Evolutionary conservation across 2,329 filamentous ascomycete genomes (phyloP).

Genomic region (Verticillium longisporum): DNA sequence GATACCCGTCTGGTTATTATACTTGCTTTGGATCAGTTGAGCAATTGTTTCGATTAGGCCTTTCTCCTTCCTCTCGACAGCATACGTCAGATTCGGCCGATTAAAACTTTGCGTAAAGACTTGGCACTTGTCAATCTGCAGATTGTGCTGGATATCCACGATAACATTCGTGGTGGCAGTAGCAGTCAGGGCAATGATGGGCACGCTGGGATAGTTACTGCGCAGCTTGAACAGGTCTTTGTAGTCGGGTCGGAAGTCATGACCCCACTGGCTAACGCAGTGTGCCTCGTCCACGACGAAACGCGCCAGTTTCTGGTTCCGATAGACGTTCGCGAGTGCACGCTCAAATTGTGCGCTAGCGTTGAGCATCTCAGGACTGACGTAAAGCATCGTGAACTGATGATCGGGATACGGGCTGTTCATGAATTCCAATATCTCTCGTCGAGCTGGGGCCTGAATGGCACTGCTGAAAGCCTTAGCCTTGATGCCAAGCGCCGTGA

Average conservation of each 20-base stretch:
- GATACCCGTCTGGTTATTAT: constrained; percentile 72
- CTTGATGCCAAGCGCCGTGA: constrained; percentile 66
- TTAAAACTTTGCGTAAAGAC: constrained; percentile 93
- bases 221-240: constrained; percentile 75
- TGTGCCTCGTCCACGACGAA: constrained; percentile 99
- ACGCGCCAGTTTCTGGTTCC: constrained; percentile 67
- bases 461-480: constrained; percentile 81
- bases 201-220: constrained; percentile 66
- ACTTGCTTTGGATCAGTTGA: constrained; percentile 62
- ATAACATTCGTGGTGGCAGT: constrained; percentile 93
- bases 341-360: constrained; percentile 66
- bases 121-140: constrained; percentile 73
- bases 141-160: constrained; percentile 82
- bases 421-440: constrained; percentile 59
- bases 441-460: constrained; percentile 54
- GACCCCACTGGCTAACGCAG: constrained; percentile 98
- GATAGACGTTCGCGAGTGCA: constrained; percentile 61
- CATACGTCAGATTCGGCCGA: constrained; percentile 87
- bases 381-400: constrained; percentile 80
- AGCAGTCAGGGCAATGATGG: constrained; percentile 90
- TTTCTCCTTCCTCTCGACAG: constrained; percentile 61
- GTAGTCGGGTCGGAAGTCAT: constrained; percentile 96
- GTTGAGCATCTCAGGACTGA: constrained; percentile 94
- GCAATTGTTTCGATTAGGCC: constrained; percentile 41
- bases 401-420: constrained; percentile 61